Conservation (phyloP, 2,329 filamentous ascomycete genomes). For the Furcasterigmium sp. region DNA sequence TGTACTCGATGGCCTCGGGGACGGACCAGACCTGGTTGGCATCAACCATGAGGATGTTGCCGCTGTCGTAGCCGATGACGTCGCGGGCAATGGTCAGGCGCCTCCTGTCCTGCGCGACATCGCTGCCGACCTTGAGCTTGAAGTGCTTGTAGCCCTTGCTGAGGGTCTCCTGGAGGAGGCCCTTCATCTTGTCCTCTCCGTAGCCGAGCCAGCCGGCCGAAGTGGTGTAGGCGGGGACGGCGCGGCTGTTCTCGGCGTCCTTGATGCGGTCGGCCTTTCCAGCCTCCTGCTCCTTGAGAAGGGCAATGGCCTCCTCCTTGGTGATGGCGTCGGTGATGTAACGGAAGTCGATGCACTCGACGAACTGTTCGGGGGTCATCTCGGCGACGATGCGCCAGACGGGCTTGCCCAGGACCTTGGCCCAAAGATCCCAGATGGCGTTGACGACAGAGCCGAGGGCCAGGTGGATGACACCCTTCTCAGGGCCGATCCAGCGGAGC, state of each 20-base stretch:
- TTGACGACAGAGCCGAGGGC: slow-evolving; percentile 86
- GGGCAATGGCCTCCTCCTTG: slow-evolving; percentile 70
- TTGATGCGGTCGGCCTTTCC: slow-evolving; percentile 67
- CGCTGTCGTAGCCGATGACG: slow-evolving; percentile 76
- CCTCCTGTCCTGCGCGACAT: slow-evolving; percentile 64
- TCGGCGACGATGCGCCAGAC: slow-evolving; percentile 88
- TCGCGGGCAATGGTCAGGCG: slow-evolving; percentile 70
- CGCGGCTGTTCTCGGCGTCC: slow-evolving; percentile 67
- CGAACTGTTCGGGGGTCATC: slow-evolving; percentile 83
- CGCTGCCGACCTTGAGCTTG: slow-evolving; percentile 83
- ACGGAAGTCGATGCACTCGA: slow-evolving; percentile 85
- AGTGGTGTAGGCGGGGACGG: slow-evolving; percentile 88
- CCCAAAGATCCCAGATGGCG: slow-evolving; percentile 94
- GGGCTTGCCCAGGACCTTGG: slow-evolving; percentile 77
- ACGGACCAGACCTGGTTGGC: slow-evolving; percentile 93
- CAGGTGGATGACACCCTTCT: slow-evolving; percentile 92
- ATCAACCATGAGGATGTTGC: slow-evolving; percentile 86
- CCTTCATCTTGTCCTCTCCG: slow-evolving; percentile 79
- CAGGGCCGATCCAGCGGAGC: slow-evolving; percentile 87
- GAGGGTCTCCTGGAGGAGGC: slow-evolving; percentile 67
- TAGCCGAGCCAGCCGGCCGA: slow-evolving; percentile 91
- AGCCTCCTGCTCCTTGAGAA: slow-evolving; percentile 60
- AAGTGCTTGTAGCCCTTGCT: slow-evolving; percentile 76
- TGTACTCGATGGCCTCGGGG: slow-evolving; percentile 81
- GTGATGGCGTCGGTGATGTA: slow-evolving; percentile 95